Evolutionary conservation across 2,329 filamentous ascomycete genomes (phyloP), one percentile per base, ranked within the genome.

Genomic region (Beauveria sp.): DNA sequence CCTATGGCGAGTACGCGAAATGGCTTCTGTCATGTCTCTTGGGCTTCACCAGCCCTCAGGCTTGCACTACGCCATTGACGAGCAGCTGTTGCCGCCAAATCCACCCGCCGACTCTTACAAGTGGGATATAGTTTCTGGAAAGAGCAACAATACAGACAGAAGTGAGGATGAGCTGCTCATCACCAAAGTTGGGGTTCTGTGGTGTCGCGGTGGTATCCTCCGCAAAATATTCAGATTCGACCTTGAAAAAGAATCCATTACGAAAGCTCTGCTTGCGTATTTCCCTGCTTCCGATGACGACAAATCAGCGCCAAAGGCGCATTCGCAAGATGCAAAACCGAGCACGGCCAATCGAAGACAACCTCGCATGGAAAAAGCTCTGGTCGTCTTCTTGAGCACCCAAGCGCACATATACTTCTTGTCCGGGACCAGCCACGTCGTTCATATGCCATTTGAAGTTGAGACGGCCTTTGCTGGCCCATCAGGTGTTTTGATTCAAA

Each of bases 361-460:
- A 16, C 66, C 66, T 12, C 62, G 66, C 0, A 73, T 84, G 26
- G 82, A 83, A 48, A 83, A 88, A 69, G 92, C 93, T 5, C 77
- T 99, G 64, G 91, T 98, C 8, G 89, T 99, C 55, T 89, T 98
- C 67, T 84, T 99, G 66, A 93, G 90, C 75, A 93, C 91, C 0
- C 93, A 98, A 71, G 92, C 91, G 24, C 93, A 98, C 71, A 86
- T 99, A 66, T 96, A 93, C 79, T 97, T 96, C 72, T 83, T 98
- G 43, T 85, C 89, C 2, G 93, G 93, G 22, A 88, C 91, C 40
- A 95, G 85, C 70, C 90, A 99, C 80, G 85, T 96, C 63, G 83
- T 98, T 53, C 91, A 96, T 72, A 85, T 99, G 70, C 93, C 93
- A 1, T 99, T 99, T 70, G 93, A 98, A 75, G 89, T 97, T 48